Evolutionary conservation across 2,329 filamentous ascomycete genomes (phyloP).

Genomic region (Cladosporium halotolerans): DNA sequence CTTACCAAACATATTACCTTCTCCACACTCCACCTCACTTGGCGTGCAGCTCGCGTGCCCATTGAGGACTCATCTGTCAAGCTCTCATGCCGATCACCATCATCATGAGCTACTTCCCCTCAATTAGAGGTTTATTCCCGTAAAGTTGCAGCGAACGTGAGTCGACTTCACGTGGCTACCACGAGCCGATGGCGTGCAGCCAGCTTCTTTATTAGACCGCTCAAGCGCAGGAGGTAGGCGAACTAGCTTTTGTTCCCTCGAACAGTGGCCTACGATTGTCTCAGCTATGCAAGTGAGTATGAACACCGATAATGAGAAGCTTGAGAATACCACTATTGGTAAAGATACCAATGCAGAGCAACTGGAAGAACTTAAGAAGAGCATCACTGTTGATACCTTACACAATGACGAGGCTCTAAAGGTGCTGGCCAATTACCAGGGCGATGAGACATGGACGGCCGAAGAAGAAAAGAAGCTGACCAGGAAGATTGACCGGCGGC

Average conservation of each 20-base stretch:
- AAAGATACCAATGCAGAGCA: slow-evolving; percentile 5
- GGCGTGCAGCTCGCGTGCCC: neutral
- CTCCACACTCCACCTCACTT: slow-evolving; percentile 1
- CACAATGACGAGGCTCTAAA: slow-evolving; percentile 16
- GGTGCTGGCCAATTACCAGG: slow-evolving; percentile 15
- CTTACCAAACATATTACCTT: neutral
- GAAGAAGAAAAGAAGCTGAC: slow-evolving; percentile 39
- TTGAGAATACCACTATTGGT: neutral
- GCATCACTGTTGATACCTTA: slow-evolving; percentile 14
- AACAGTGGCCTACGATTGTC: no score
- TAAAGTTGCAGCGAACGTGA: neutral
- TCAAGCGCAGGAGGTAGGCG: no score
- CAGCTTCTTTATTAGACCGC: no score
- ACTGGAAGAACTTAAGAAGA: slow-evolving; percentile 13
- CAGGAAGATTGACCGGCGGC: slow-evolving; percentile 38
- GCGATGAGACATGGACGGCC: slow-evolving; percentile 33
- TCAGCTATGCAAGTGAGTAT: no score
- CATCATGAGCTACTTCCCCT: slow-evolving; percentile 8
- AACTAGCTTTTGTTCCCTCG: no score
- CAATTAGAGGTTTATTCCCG: slow-evolving; percentile 3
- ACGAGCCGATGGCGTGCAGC: neutral
- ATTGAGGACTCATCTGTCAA: neutral
- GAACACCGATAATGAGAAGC: neutral
- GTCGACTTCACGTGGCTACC: slow-evolving; percentile 5
- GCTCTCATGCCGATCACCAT: slow-evolving; percentile 3